Conservation (phyloP, 495 filamentous ascomycete genomes). For the Penicillium canariense region DNA sequence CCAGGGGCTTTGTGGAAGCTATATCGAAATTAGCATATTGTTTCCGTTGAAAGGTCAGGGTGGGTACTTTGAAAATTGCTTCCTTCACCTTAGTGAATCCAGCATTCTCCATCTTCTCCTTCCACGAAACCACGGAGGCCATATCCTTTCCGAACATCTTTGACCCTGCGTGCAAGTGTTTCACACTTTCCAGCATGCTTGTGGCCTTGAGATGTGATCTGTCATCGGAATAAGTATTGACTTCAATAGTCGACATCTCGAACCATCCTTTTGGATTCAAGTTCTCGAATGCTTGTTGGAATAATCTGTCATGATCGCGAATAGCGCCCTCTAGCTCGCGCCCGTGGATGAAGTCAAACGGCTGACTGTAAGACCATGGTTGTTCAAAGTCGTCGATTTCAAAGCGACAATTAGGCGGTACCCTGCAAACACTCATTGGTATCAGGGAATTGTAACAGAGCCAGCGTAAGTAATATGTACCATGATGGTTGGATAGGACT, state of each 20-base stretch:
- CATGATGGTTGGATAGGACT: constrained; percentile 59
- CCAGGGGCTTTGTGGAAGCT: constrained; percentile 51
- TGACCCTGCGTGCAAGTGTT: constrained; percentile 27
- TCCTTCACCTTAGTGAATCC: constrained; percentile 56
- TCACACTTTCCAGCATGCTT: constrained; percentile 34
- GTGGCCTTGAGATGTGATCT: constrained; percentile 42
- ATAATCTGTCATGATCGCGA: constrained; percentile 55
- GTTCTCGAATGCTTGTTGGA: constrained; percentile 46
- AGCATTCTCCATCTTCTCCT: constrained; percentile 46
- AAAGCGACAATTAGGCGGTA: constrained; percentile 64
- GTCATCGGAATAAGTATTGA: constrained; percentile 52
- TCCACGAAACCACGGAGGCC: constrained; percentile 36
- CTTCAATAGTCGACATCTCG: constrained; percentile 58
- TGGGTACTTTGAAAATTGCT: constrained; percentile 38
- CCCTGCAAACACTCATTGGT: constrained; percentile 23
- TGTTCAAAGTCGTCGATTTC: constrained; percentile 61
- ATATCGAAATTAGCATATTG: constrained; percentile 5
- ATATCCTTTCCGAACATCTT: constrained; percentile 41
- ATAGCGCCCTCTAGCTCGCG: constrained; percentile 58
- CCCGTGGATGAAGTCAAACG: constrained; percentile 62
- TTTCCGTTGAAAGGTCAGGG: background rate
- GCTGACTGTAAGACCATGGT: constrained; percentile 51
- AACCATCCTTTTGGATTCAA: constrained; percentile 58
- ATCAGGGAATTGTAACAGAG: background rate
- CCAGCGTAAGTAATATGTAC: constrained; percentile 15